phyloP scores from a whole-genome alignment of 129 eudicot species.

The Pseudognaphalium luteoalbum region DNA sequence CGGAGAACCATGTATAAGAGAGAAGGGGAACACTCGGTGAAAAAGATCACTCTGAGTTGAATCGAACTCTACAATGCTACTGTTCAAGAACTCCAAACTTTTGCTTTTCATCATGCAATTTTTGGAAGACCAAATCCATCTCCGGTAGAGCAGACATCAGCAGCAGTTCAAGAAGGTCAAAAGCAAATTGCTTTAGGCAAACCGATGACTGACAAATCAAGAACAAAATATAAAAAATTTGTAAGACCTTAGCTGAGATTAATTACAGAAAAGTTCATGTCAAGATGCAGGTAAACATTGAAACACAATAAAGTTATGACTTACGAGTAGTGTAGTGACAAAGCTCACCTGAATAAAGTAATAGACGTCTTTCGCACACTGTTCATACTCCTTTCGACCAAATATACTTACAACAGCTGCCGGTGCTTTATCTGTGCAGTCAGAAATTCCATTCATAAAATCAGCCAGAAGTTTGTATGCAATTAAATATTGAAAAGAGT shows the following conservation, averaged over 20 bases:
- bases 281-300: slow-evolving; percentile 5
- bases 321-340: background rate
- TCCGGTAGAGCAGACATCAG: slow-evolving; percentile 83
- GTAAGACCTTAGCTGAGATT: background rate
- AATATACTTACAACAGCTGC: slow-evolving; percentile 83
- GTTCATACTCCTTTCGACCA: slow-evolving; percentile 94
- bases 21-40: slow-evolving; percentile 18
- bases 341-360: slow-evolving; percentile 80
- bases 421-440: slow-evolving; percentile 77
- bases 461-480: background rate
- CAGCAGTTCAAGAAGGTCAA: slow-evolving; percentile 77
- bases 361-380: slow-evolving; percentile 88
- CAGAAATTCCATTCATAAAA: slow-evolving; percentile 9
- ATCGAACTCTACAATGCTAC: background rate
- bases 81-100: slow-evolving; percentile 56
- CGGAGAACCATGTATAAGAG: slow-evolving; percentile 21
- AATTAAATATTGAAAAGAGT: slow-evolving; percentile 10
- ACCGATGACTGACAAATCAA: slow-evolving; percentile 70
- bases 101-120: slow-evolving; percentile 67
- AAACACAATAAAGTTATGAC: slow-evolving; percentile 3
- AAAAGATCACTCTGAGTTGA: slow-evolving; percentile 23
- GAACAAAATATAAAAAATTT: slow-evolving; percentile 1
- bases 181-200: slow-evolving; percentile 73
- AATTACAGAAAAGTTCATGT: background rate
- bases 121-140: slow-evolving; percentile 63